Evolutionary conservation across 225 moss, liverwort and hornwort species (phyloP), one percentile per base, ranked within the genome.

Genomic region (Takakia lepidozioides): DNA sequence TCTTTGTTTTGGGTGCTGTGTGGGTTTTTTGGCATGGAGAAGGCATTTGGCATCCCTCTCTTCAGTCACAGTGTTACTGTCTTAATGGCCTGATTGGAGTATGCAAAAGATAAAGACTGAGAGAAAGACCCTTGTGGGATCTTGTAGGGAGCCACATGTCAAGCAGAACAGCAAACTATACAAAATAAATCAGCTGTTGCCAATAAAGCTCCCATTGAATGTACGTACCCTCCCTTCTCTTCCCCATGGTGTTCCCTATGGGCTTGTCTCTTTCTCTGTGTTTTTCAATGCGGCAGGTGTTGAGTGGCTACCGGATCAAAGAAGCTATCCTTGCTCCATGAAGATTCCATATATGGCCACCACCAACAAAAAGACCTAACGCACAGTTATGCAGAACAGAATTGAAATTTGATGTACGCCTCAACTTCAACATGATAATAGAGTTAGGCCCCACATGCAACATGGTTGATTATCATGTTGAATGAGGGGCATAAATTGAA

Each of bases 111-210:
- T 24, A 21, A 15, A 49, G 37, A 13, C 29, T 42, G 13, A 13
- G 37, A 57, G 11, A 36, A 29, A 9, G 50, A 25, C 60, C 41
- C 59, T 18, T 35, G 0, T 16, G 7, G 43, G 51, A 18, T 19
- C 27, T 19, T 41, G 41, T 46, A 70, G 75, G 27, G 62, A 34
- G 66, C 70, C 22, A 75, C 66, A 43, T 75, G 75, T 38, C 75
- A 75, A 71, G 67, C 71, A 36, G 76, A 76, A 63, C 71, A 76
- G 19, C 76, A 76, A 54, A 71, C 71, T 57, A 66, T 76, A 50
- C 71, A 71, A 54, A 66, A 66, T 32, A 70, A 71, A 25, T 56
- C 63, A 36, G 71, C 71, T 59, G 63, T 76, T 13, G 64, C 56
- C 19, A 34, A 25, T 49, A 76, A 76, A 60, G 47, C 76, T 10